Conservation (phyloP, 305 asterid genomes). For the Rubia peregrina region DNA sequence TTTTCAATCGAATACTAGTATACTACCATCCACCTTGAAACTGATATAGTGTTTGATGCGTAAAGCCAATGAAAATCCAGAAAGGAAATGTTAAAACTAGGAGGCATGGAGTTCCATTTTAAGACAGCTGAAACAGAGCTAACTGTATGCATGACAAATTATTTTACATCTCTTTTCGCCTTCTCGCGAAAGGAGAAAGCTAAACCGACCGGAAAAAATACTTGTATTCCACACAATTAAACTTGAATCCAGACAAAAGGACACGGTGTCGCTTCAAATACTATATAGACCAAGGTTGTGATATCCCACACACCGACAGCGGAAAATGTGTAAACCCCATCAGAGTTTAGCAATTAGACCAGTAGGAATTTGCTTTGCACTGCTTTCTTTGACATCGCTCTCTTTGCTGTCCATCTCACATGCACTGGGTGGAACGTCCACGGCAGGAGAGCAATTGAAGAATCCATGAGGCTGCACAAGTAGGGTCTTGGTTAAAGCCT, state of each 20-base stretch:
- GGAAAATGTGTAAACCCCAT: conserved; percentile 3
- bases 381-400: conserved; percentile 44
- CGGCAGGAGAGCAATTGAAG: conserved; percentile 39
- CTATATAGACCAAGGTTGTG: neutral
- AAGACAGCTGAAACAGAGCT: conserved; percentile 2
- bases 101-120: neutral
- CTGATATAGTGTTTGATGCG: neutral
- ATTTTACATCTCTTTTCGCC: too few relatives aligned
- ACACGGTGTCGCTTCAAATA: neutral
- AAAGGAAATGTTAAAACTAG: neutral
- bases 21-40: too few relatives aligned
- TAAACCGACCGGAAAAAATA: neutral
- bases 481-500: neutral
- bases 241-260: neutral
- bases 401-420: conserved; percentile 29
- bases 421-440: conserved; percentile 35
- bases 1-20: too few relatives aligned
- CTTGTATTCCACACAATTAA: neutral
- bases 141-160: neutral
- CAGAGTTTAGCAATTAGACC: conserved; percentile 64
- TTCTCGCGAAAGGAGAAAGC: too few relatives aligned
- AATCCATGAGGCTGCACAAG: conserved; percentile 40
- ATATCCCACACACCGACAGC: neutral
- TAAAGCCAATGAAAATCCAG: neutral
- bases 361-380: conserved; percentile 40